Base-by-base conservation (phyloP, 495 filamentous ascomycete species). In the Penicillium mononematosum region DNA sequence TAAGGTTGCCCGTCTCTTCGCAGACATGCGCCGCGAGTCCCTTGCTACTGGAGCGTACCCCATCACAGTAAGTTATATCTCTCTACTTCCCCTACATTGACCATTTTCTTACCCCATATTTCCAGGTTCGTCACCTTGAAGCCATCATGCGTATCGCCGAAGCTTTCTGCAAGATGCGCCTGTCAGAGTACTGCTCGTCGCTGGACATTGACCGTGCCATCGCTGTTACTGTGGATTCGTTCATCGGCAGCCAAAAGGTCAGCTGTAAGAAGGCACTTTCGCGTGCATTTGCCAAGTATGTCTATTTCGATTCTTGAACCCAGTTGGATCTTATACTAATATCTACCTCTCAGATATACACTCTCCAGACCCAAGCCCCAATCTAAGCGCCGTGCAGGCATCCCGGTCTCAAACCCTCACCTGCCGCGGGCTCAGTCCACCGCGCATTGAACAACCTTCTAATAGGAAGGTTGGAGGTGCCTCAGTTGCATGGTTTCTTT, bases 241-340 rank as follows among this genome's bases (percentile, higher is more conserved):
- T 99, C 70, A 90, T 99, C 27, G 90, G 91, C 57, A 92, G 88
- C 58, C 95, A 99, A 73, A 99, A 99, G 77, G 86, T 98, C 63
- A 92, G 88, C 78, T 92, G 89, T 76, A 99, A 98, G 85, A 97
- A 96, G 81, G 92, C 94, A 29, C 83, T 99, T 51, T 90, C 90
- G 11, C 81, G 95, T 56, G 92, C 95, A 16, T 99, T 99, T 83
- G 92, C 95, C 58, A 99, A 99, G 83, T 99, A 96, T 61, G 76
- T 76, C 24, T 38, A n/a, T 42, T 11, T 25, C 29, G 2, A 36
- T 44, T 9, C 24, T 4, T 22, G n/a, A 17, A n/a, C 54, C 4
- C 5, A n/a, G 1, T 16, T n/a, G 29, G 25, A 27, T 16, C n/a
- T 11, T 38, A 49, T 57, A 55, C 66, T 69, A 68, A 67, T 46